Base-by-base conservation (phyloP, 2,329 filamentous ascomycete genomes). In the Xylariaceae sp. region DNA sequence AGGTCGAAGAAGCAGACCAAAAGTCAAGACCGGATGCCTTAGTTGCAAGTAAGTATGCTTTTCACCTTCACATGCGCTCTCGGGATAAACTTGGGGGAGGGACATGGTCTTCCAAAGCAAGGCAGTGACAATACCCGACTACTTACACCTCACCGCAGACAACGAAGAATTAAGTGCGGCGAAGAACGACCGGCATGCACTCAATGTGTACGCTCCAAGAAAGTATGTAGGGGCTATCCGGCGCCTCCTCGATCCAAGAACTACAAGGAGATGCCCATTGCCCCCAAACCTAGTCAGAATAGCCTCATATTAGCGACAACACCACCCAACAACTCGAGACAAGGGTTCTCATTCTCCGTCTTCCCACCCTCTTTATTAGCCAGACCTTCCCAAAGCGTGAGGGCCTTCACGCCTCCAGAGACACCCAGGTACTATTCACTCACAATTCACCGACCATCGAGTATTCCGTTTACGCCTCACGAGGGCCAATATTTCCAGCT, bases 11-110 rank as follows among this genome's bases (percentile, higher is more conserved):
- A 85, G 82, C 69, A 81, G 77, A 64, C 81, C 82, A 11, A 87
- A 87, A 69, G 84, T 86, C 64, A 87, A 86, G 74, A 87, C 84
- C 1, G 85, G 85, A 47, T 88, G 85, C 72, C 78, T 77, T 66
- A 86, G 83, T 71, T 88, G 85, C 85, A 88, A 88, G 85, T 87
- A 77, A 71, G 84, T 78, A 71, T 84, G 78, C 57, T 34, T n/a
- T 41, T 41, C 23, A 51, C 23, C 37, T 5, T 48, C 47, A 44
- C 50, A 15, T 55, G 60, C 49, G 58, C 47, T 34, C 7, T 35
- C 4, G n/a, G 9, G 15, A 30, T 18, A 18, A 41, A 37, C n/a
- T 10, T 44, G n/a, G 15, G 23, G 23, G 23, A 5, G 5, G 23
- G 5, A 30, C 18, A 9, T 15, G 4, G 45, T 44, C 30, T 49